Conservation (phyloP, 1,284 basidiomycete species). For the Rhodotorula sp. region DNA sequence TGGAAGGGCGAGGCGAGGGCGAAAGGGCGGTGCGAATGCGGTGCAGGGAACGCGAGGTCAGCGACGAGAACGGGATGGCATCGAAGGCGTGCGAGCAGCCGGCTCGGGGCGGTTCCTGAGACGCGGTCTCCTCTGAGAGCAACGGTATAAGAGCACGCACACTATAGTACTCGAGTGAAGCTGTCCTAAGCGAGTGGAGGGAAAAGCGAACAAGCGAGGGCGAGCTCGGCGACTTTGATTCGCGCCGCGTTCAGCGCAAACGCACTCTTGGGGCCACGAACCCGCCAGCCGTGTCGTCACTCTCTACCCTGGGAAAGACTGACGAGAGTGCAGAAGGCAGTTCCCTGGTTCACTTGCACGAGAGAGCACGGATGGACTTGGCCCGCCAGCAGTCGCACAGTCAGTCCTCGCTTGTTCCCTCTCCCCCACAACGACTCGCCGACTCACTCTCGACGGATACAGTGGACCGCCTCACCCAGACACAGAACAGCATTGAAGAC, state of each 20-base stretch:
- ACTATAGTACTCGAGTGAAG: slow-evolving; percentile 24
- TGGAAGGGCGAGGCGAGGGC: background rate
- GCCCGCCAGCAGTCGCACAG: slow-evolving; percentile 25
- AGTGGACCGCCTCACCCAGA: slow-evolving; percentile 42
- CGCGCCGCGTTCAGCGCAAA: no score
- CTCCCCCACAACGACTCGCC: background rate
- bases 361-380: background rate
- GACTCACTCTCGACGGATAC: background rate
- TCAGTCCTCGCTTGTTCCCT: background rate
- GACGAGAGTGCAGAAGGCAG: background rate
- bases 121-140: no score
- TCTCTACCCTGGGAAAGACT: no score
- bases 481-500: slow-evolving; percentile 36
- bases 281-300: background rate
- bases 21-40: background rate
- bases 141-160: no score
- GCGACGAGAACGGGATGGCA: background rate
- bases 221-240: background rate
- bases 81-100: background rate
- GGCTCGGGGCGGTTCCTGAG: background rate
- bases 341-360: background rate
- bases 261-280: background rate
- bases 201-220: background rate
- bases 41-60: no score
- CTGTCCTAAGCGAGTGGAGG: slow-evolving; percentile 35